These are phyloP conservation scores for Porcisia deanei DNA, from an alignment of 208 protist species.

Conservation along the genomic window DNA sequence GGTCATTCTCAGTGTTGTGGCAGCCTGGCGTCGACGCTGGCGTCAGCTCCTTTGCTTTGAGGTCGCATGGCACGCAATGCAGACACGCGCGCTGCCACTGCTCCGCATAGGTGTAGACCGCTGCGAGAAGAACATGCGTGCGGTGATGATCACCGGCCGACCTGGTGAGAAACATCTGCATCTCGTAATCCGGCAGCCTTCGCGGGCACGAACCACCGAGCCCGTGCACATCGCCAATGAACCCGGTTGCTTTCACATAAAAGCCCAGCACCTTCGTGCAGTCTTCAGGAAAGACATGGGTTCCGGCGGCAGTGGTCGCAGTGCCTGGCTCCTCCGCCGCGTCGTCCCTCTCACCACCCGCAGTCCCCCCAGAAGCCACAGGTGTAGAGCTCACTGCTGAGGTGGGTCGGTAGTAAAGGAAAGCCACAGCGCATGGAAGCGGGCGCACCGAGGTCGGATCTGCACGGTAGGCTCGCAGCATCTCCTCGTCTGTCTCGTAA, in stretches of 20 bases:
- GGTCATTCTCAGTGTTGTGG: neutral
- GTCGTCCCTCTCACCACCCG: neutral
- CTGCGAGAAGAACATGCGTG: constrained; percentile 49
- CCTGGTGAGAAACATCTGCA: constrained; percentile 73
- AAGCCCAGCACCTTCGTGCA: constrained; percentile 52
- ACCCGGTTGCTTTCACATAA: constrained; percentile 45
- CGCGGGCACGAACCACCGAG: constrained; percentile 13
- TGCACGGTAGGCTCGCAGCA: constrained; percentile 29
- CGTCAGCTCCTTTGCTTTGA: constrained; percentile 1
- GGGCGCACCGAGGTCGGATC: constrained; percentile 34
- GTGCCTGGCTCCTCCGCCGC: no score
- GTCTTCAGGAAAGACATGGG: constrained; percentile 15
- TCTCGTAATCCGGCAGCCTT: constrained; percentile 44
- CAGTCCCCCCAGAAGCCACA: neutral
- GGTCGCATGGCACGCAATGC: constrained; percentile 31
- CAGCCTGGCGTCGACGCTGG: neutral
- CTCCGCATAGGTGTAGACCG: constrained; percentile 53
- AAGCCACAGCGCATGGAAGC: constrained; percentile 65
- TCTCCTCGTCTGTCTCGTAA: constrained; percentile 43
- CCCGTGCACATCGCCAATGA: constrained; percentile 35
- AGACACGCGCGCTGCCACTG: constrained; percentile 63
- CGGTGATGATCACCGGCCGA: constrained; percentile 76
- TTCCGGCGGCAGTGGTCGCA: neutral
- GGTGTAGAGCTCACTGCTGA: neutral
- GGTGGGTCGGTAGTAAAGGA: constrained; percentile 37